These are phyloP conservation scores for Diaporthe citrichinensis DNA, from an alignment of 2,329 filamentous ascomycete genomes.

Conservation along the genomic window DNA sequence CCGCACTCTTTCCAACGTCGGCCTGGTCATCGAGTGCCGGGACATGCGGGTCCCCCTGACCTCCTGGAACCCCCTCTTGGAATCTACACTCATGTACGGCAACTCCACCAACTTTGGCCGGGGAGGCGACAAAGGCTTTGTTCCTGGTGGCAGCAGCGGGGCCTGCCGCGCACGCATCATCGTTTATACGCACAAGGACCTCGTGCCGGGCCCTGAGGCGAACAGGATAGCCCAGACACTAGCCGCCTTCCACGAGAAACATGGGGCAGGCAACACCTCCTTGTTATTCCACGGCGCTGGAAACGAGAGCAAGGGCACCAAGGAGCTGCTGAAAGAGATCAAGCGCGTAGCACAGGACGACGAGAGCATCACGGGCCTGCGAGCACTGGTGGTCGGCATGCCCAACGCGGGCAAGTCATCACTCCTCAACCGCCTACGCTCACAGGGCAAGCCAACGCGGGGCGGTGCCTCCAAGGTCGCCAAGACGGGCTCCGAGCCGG, in stretches of 20 bases:
- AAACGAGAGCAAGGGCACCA: conserved; percentile 49
- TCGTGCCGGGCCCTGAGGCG: conserved; percentile 61
- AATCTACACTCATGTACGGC: conserved; percentile 77
- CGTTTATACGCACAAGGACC: conserved; percentile 92
- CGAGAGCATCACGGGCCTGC: conserved; percentile 82
- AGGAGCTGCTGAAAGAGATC: conserved; percentile 61
- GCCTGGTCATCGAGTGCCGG: conserved; percentile 93
- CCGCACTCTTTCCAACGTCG: conserved; percentile 81
- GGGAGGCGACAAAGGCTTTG: conserved; percentile 47
- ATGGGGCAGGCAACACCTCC: conserved; percentile 43
- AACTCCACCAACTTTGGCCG: conserved; percentile 38
- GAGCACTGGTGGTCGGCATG: conserved; percentile 94
- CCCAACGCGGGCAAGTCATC: conserved; percentile 98
- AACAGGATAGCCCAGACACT: conserved; percentile 49
- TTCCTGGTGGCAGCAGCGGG: conserved; percentile 63
- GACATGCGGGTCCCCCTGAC: conserved; percentile 93
- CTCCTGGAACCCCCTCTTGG: conserved; percentile 91
- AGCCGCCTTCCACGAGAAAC: conserved; percentile 59
- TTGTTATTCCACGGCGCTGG: conserved; percentile 51
- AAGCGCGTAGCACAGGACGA: conserved; percentile 62
- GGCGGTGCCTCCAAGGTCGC: conserved; percentile 75
- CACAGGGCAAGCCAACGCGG: conserved; percentile 68
- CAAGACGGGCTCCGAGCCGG: conserved; percentile 87
- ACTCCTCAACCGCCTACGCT: conserved; percentile 88
- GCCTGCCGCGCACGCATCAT: conserved; percentile 79